Percentiles rank a stretch among this genome's conserved stretches.
Conservation (phyloP, 116 monocot species). For the Thalassia testudinum region DNA sequence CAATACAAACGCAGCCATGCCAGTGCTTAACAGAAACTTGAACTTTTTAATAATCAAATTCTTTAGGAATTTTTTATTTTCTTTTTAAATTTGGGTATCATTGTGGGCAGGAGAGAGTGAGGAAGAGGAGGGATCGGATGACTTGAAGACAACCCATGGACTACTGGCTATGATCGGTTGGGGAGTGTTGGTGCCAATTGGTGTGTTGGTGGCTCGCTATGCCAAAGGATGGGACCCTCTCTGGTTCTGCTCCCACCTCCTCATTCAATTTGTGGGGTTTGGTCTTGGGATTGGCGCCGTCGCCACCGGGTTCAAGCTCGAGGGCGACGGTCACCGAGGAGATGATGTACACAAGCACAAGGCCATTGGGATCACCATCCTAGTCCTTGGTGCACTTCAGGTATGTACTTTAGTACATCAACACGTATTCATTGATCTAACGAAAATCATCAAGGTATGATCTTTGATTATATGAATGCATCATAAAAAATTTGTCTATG, state of each 20-base stretch:
- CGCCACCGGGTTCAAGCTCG: slow-evolving; percentile 33
- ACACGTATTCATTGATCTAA: not conserved
- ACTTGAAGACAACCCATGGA: slow-evolving; percentile 16
- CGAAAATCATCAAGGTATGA: too few relatives aligned
- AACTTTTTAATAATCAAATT: too few relatives aligned
- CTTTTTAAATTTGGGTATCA: too few relatives aligned
- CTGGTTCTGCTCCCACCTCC: slow-evolving; percentile 48
- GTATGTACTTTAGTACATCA: slow-evolving; percentile 6
- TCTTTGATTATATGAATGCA: too few relatives aligned
- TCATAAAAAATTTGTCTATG: too few relatives aligned
- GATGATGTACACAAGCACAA: slow-evolving; percentile 23
- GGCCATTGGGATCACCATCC: slow-evolving; percentile 32
- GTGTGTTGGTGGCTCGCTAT: slow-evolving; percentile 24
- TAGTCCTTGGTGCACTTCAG: slow-evolving; percentile 38
- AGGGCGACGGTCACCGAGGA: slow-evolving; percentile 4
- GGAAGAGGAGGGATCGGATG: not conserved
- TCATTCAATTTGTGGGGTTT: slow-evolving; percentile 34
- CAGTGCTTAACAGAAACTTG: too few relatives aligned
- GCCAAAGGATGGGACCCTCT: slow-evolving; percentile 25
- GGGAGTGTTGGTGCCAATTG: slow-evolving; percentile 41
- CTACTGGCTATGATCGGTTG: slow-evolving; percentile 34
- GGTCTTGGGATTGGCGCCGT: slow-evolving; percentile 20
- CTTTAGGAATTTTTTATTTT: too few relatives aligned
- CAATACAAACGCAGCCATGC: too few relatives aligned
- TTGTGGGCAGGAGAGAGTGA: not conserved